Percentiles rank a stretch among this genome's conserved stretches.
Conservation (phyloP, 1,284 basidiomycete species). For the Athelia sp. region DNA sequence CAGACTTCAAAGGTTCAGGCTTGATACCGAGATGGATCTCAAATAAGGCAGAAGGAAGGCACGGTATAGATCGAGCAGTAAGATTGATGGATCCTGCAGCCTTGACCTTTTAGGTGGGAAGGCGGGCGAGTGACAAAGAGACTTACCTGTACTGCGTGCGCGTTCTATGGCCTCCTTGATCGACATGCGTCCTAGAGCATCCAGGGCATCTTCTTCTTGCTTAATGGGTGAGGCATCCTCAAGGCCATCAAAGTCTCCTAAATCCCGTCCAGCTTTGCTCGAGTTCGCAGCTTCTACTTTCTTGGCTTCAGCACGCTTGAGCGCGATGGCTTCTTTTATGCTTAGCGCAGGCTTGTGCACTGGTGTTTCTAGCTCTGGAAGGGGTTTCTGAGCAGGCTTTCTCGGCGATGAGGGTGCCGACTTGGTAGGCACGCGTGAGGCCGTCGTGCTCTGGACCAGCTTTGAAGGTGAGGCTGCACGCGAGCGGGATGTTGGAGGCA, state of each 20-base stretch:
- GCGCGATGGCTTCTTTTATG: slow-evolving; percentile 69
- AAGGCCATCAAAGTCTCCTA: slow-evolving; percentile 29
- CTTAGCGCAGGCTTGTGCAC: slow-evolving; percentile 37
- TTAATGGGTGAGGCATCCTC: slow-evolving; percentile 41
- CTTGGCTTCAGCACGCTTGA: slow-evolving; percentile 69
- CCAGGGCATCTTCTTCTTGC: slow-evolving; percentile 38
- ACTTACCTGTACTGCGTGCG: slow-evolving; percentile 67
- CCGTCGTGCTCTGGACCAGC: neutral
- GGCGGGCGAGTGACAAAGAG: slow-evolving; percentile 20
- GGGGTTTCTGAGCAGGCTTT: neutral
- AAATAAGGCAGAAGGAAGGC: slow-evolving; percentile 73
- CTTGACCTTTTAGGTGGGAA: slow-evolving; percentile 41
- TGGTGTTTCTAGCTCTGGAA: neutral
- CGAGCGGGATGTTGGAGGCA: slow-evolving; percentile 1
- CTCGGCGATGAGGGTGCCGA: neutral
- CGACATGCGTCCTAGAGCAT: slow-evolving; percentile 63
- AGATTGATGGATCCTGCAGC: slow-evolving; percentile 66
- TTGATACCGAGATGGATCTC: slow-evolving; percentile 72
- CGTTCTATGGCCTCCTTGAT: slow-evolving; percentile 72
- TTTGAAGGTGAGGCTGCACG: slow-evolving; percentile 1
- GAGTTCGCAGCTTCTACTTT: slow-evolving; percentile 36
- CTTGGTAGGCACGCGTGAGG: neutral
- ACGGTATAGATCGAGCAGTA: slow-evolving; percentile 61
- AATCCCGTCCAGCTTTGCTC: slow-evolving; percentile 11
- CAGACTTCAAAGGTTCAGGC: slow-evolving; percentile 57